phyloP scores from a whole-genome alignment of 305 asterid species.

The Solanum hybrid region DNA sequence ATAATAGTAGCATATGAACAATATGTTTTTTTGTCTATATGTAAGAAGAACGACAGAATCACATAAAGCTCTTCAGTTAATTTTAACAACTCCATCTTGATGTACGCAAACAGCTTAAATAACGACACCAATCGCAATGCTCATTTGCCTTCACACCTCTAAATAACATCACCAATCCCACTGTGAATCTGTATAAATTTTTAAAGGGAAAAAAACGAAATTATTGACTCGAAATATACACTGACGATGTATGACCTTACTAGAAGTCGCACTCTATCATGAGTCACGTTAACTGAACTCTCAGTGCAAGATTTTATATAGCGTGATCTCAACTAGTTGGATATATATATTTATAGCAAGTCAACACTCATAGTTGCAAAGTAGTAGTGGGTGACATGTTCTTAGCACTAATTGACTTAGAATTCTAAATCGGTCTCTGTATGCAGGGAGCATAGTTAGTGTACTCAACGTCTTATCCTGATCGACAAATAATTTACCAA shows the following conservation, averaged over 20 bases:
- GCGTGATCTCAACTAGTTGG: neutral
- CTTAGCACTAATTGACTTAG: neutral
- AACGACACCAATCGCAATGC: constrained; percentile 83
- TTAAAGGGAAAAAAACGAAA: neutral
- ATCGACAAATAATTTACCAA: neutral
- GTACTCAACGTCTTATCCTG: neutral
- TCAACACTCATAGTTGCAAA: neutral
- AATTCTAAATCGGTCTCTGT: neutral
- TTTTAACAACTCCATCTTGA: constrained; percentile 73
- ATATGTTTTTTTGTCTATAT: neutral
- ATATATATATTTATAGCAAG: neutral
- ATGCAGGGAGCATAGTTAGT: neutral
- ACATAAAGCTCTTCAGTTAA: constrained; percentile 13
- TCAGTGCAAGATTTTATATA: neutral
- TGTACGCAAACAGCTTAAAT: constrained; percentile 83
- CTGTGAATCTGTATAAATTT: constrained; percentile 38
- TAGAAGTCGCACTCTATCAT: neutral
- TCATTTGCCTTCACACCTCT: constrained; percentile 65
- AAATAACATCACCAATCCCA: constrained; percentile 65
- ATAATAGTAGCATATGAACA: constrained; percentile 1
- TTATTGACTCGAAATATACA: neutral
- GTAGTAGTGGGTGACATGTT: neutral
- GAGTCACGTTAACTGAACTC: neutral
- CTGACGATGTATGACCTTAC: neutral
- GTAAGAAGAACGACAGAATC: neutral